phyloP scores from a whole-genome alignment of 1,139 yeast genomes.

The Suhomyces bokatorum region DNA sequence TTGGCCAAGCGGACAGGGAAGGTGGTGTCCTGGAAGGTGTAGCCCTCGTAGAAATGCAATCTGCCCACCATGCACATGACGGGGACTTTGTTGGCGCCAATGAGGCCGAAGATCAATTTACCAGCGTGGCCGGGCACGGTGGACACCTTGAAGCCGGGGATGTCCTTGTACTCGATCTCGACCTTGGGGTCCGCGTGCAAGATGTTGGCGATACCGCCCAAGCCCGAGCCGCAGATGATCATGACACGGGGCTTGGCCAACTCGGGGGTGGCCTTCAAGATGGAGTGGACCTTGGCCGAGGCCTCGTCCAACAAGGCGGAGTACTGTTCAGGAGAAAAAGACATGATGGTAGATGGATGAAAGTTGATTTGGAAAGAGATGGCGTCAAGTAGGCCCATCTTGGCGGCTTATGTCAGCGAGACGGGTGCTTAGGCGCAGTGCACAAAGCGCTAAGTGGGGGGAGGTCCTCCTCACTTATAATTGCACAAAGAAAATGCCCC shows the following conservation, averaged over 20 bases:
- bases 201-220: conserved; percentile 77
- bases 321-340: conserved; percentile 20
- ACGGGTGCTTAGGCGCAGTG: too few relatives aligned
- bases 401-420: neutral
- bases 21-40: conserved; percentile 74
- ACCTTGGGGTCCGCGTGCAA: conserved; percentile 42
- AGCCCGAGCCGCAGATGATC: conserved; percentile 92
- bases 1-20: conserved; percentile 82
- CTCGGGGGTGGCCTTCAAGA: conserved; percentile 19
- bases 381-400: neutral
- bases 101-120: conserved; percentile 71
- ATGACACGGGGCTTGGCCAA: conserved; percentile 56
- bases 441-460: too few relatives aligned
- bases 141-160: conserved; percentile 80
- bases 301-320: conserved; percentile 25
- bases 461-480: too few relatives aligned
- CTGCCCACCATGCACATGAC: conserved; percentile 95
- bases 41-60: conserved; percentile 90
- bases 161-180: conserved; percentile 60
- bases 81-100: conserved; percentile 69
- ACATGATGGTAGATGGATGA: conserved; percentile 2
- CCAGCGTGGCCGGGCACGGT: conserved; percentile 94
- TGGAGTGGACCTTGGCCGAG: conserved; percentile 17
- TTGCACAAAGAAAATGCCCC: too few relatives aligned
- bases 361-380: too few relatives aligned